These are phyloP conservation scores for Daldinia decipiens DNA, from an alignment of 495 filamentous ascomycete genomes.

Conservation along the genomic window DNA sequence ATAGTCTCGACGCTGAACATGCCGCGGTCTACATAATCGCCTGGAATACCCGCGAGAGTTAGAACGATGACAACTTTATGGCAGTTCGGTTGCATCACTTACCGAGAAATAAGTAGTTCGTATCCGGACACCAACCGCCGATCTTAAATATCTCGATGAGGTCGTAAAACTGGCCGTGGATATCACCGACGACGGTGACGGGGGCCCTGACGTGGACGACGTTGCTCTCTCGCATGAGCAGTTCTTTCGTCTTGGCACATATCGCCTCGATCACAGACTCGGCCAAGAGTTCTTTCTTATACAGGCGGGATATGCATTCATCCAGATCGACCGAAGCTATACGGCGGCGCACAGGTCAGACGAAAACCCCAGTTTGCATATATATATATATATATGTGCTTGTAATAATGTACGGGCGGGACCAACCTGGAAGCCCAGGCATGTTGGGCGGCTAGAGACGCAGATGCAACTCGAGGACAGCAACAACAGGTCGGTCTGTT, in stretches of 20 bases:
- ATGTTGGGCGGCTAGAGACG: slow-evolving; percentile 61
- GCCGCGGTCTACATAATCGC: slow-evolving; percentile 97
- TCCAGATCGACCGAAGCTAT: slow-evolving; percentile 96
- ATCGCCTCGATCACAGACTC: slow-evolving; percentile 99
- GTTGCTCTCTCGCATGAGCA: slow-evolving; percentile 99
- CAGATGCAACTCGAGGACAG: background rate
- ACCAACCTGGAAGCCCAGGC: slow-evolving; percentile 89
- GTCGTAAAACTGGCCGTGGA: slow-evolving; percentile 98
- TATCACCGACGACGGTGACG: slow-evolving; percentile 98
- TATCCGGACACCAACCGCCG: slow-evolving; percentile 94
- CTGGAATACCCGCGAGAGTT: slow-evolving; percentile 52
- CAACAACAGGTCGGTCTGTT: background rate
- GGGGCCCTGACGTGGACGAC: slow-evolving; percentile 96
- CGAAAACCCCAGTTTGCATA: background rate
- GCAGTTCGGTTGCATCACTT: slow-evolving; percentile 37
- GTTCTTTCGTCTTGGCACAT: slow-evolving; percentile 97
- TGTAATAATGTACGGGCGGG: slow-evolving; percentile 1
- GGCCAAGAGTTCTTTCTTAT: slow-evolving; percentile 94
- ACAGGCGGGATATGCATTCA: slow-evolving; percentile 94
- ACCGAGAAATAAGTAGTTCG: slow-evolving; percentile 98
- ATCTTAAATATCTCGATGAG: slow-evolving; percentile 99
- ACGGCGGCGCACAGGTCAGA: slow-evolving; percentile 3
- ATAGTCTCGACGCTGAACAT: slow-evolving; percentile 98
- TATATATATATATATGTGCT: background rate
- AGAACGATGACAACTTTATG: background rate